Evolutionary conservation across 768 basidiomycete species (phyloP), one percentile per base, ranked within the genome.

Genomic region (Rhodotorula diobovata): DNA sequence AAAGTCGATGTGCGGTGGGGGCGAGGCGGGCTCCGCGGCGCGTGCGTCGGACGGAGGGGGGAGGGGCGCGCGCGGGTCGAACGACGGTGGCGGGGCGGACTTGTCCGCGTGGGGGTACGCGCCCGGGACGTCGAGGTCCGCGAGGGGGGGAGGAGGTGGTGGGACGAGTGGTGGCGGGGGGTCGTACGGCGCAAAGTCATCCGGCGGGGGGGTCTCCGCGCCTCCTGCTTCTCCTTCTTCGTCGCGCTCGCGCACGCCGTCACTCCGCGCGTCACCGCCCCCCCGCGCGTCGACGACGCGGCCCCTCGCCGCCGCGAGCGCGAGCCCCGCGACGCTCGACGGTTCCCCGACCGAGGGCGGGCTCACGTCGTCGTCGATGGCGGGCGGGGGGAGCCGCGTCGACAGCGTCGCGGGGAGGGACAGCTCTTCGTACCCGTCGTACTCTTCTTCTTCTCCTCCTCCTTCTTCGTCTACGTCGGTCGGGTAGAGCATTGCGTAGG

Each of bases 341-440:
- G 60, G 23, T 20, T 64, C 63, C 32, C 35, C 34, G 8, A 53
- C 63, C 3, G 61, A 63, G 0, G 76, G 76, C 9, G 76, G 76
- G 14, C 58, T 63, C 28, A 76, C 63, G 60, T 76, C 76, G 28
- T 72, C 76, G 55, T 76, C 73, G 58, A 76, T 76, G 5, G 58
- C 37, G 0, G 76, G 76, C 28, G 76, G 72, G 2, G 76, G 73
- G 1, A 55, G 51, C 5, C 65, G 61, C 7, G 32, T 54, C n/a
- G 64, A 62, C 0, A 59, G 23, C 23, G 50, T 43, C 14, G 57
- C 45, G 11, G 70, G 66, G 48, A 71, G 62, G 28, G 71, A 63
- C n/a, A 71, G 25, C 48, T 77, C 76, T 51, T 78, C 77, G 67
- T 76, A 77, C 16, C 77, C 77, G 35, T 78, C 77, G 37, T 68